Percentiles rank a stretch among this genome's conserved stretches.
Conservation (phyloP, 2,329 filamentous ascomycete species). For the Botrytis hyacinthi region DNA sequence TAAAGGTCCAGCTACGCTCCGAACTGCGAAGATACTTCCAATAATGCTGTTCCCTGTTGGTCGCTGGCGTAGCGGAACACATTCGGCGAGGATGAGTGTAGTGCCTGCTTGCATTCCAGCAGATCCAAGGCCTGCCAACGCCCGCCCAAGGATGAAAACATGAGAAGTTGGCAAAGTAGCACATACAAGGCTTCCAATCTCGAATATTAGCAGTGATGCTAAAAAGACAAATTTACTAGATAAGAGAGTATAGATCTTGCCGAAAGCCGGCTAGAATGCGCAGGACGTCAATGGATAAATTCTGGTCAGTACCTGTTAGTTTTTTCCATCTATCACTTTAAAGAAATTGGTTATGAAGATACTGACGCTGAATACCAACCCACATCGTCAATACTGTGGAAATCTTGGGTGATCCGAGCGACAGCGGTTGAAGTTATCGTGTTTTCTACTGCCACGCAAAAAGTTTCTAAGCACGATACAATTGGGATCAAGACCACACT, state of each 20-base stretch:
- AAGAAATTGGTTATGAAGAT: no score
- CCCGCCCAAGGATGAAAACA: not conserved
- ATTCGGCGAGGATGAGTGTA: not conserved
- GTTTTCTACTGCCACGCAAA: not conserved
- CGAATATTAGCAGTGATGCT: not conserved
- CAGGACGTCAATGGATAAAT: not conserved
- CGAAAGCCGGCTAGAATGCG: not conserved
- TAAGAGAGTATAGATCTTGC: not conserved
- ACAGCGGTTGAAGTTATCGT: not conserved
- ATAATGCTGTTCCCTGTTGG: not conserved
- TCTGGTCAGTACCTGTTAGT: not conserved
- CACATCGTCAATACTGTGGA: constrained; percentile 4
- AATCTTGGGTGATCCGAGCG: not conserved
- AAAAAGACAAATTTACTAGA: not conserved
- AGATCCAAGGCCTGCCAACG: not conserved
- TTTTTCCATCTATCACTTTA: not conserved
- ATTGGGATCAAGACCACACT: not conserved
- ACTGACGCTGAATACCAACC: constrained; percentile 20
- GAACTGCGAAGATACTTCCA: not conserved
- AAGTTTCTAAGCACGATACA: not conserved
- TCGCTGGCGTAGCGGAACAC: not conserved
- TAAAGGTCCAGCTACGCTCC: not conserved
- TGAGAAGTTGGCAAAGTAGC: not conserved
- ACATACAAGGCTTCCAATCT: not conserved
- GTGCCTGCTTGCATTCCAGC: not conserved